These are phyloP conservation scores for Aristolochia contorta DNA, from an alignment of 164 flowering plant species.

Conservation along the genomic window DNA sequence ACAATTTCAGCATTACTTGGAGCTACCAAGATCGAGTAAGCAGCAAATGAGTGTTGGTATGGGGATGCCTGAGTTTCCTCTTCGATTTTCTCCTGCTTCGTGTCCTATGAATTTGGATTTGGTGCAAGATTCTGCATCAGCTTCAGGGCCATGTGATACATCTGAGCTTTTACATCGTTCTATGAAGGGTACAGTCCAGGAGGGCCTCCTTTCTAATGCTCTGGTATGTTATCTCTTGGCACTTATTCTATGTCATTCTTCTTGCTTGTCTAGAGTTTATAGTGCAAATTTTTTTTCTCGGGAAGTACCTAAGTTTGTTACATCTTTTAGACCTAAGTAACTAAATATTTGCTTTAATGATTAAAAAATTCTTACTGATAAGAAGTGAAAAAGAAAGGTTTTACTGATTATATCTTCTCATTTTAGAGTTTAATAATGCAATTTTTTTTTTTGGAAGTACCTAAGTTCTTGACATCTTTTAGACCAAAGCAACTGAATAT, in stretches of 20 bases:
- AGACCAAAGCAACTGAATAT: too few species aligned
- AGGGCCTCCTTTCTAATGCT: constrained; percentile 29
- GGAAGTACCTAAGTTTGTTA: too few species aligned
- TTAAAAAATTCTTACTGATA: too few species aligned
- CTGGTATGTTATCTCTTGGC: constrained; percentile 30
- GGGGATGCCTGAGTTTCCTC: constrained; percentile 57
- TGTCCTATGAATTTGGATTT: constrained; percentile 26
- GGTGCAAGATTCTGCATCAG: constrained; percentile 26
- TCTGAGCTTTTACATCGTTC: constrained; percentile 26
- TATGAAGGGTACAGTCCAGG: constrained; percentile 21
- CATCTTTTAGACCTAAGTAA: too few species aligned
- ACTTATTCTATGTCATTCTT: not conserved
- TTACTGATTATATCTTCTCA: too few species aligned
- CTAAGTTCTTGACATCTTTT: too few species aligned
- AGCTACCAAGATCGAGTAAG: constrained; percentile 22
- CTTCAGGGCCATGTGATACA: constrained; percentile 19
- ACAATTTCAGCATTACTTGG: constrained; percentile 13
- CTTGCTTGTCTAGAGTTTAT: not conserved
- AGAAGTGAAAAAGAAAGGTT: too few species aligned
- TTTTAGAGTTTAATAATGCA: too few species aligned
- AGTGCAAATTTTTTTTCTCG: too few species aligned
- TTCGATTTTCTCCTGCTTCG: constrained; percentile 34
- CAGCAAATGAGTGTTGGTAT: constrained; percentile 30
- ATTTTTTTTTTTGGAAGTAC: too few species aligned
- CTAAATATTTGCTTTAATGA: too few species aligned